Evolutionary conservation across 2,329 filamentous ascomycete species (phyloP), one percentile per base, ranked within the genome.

Genomic region (Rasamsonia emersonii): DNA sequence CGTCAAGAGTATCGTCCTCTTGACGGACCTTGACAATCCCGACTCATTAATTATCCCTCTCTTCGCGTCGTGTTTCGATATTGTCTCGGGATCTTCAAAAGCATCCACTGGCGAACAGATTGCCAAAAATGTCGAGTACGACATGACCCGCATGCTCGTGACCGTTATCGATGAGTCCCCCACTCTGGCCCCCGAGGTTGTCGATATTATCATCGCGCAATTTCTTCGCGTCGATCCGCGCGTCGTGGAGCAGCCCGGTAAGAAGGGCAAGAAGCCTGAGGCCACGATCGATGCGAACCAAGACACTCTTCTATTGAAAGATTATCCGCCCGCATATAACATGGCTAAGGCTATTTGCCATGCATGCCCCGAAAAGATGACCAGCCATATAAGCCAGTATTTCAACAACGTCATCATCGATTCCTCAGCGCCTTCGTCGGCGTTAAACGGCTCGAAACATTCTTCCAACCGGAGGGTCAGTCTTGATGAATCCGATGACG

Each of bases 331-430:
- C 10, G 88, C 91, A 2, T 98, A 98, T 62, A 82, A 91, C 52
- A 93, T 96, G 82, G 89, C 91, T 14, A 93, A 93, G 60, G 84
- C 83, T 2, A 79, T 98, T 26, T 98, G 91, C 65, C 91, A 86
- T 49, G 75, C 75, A 11, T 93, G 80, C 45, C 77, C 84, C 1
- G 89, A 95, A 46, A 93, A 93, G 59, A 95, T 98, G 89, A 81
- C 86, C 1, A 81, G 86, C 40, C 86, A 93, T 45, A 81, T 96
- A 35, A 89, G 86, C 44, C 86, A 93, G 51, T 98, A 96, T 57
- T 98, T 98, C 56, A 93, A 86, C 59, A 86, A 93, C 35, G 86
- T 96, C 31, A 93, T 98, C 36, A 78, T 96, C 40, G 86, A 95
- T 51, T 83, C 86, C 3, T 86, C 79, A 21, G 75, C 67, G 9